Conservation (phyloP, 2,329 filamentous ascomycete species). For the Teratosphaeria epicoccoides region DNA sequence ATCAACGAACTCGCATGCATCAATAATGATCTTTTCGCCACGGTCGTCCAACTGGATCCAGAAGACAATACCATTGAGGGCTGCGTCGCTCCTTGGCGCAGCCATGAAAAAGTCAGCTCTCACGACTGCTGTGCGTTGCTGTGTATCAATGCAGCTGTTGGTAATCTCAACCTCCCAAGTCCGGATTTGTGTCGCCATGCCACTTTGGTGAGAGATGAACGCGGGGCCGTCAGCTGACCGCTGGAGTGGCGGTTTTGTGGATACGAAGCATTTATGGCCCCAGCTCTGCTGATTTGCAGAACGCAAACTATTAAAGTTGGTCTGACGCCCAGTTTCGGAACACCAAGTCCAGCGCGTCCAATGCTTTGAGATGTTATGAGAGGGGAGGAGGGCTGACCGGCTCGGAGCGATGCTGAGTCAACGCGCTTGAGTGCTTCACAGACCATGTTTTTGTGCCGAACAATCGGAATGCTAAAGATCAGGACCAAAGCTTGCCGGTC, state of each 20-base stretch:
- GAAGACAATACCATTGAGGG: constrained; percentile 27
- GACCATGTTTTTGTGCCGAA: too few species aligned
- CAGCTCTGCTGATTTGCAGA: constrained; percentile 14
- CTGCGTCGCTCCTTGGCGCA: constrained; percentile 11
- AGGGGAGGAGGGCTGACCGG: too few species aligned
- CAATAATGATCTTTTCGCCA: constrained; percentile 17
- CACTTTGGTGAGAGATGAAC: constrained; percentile 16
- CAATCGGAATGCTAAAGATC: too few species aligned
- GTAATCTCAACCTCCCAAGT: constrained; percentile 16
- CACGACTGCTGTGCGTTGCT: constrained; percentile 13
- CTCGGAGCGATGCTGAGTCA: too few species aligned
- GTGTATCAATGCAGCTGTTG: constrained; percentile 21
- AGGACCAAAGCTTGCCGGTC: too few species aligned
- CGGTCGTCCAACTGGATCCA: constrained; percentile 20
- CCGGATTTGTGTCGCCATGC: constrained; percentile 16
- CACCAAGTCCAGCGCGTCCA: too few species aligned
- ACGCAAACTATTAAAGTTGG: constrained; percentile 12
- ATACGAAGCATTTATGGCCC: constrained; percentile 24
- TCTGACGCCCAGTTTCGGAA: too few species aligned
- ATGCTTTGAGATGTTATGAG: too few species aligned
- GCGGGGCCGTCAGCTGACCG: constrained; percentile 8
- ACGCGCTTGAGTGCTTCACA: too few species aligned
- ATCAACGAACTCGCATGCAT: constrained; percentile 26
- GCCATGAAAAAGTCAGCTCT: constrained; percentile 21
- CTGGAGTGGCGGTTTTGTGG: constrained; percentile 15